Percentiles rank a stretch among this genome's conserved stretches.
phyloP scores from a whole-genome alignment of 2,329 filamentous ascomycete species.

The Xylariaceae sp. region DNA sequence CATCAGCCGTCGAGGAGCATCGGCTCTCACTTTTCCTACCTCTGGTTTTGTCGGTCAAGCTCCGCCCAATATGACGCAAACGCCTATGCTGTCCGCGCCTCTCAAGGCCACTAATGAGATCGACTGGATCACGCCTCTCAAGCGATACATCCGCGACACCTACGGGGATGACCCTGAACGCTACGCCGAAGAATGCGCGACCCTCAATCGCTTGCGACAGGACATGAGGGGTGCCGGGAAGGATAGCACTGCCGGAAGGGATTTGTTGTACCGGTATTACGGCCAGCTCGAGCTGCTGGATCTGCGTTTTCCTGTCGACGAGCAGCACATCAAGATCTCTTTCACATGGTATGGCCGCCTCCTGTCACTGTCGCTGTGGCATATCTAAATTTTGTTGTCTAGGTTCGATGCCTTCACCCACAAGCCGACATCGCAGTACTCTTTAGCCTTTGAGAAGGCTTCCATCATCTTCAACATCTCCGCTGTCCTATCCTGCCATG shows the following conservation, averaged over 20 bases:
- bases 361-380: conserved; percentile 6
- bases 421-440: conserved; percentile 95
- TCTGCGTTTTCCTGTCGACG: conserved; percentile 91
- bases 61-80: conserved; percentile 60
- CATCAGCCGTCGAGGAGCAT: conserved; percentile 10
- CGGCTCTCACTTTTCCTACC: conserved; percentile 12
- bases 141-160: conserved; percentile 85
- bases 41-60: conserved; percentile 8
- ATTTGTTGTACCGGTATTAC: conserved; percentile 95
- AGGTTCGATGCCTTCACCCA: conserved; percentile 99
- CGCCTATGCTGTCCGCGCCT: conserved; percentile 92
- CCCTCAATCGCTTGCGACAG: conserved; percentile 89
- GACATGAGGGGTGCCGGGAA: conserved; percentile 97
- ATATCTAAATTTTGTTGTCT: conserved; percentile 19
- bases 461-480: conserved; percentile 99
- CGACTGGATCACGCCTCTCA: conserved; percentile 91
- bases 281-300: conserved; percentile 94
- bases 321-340: conserved; percentile 98
- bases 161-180: conserved; percentile 96
- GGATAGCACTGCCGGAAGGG: conserved; percentile 88
- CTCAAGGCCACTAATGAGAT: conserved; percentile 95
- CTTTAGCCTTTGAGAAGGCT: conserved; percentile 94
- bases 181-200: conserved; percentile 91
- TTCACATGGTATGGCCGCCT: conserved; percentile 75
- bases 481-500: conserved; percentile 92